These are phyloP conservation scores for Fonsecaea pedrosoi DNA, from an alignment of 2,329 filamentous ascomycete species.

Conservation along the genomic window DNA sequence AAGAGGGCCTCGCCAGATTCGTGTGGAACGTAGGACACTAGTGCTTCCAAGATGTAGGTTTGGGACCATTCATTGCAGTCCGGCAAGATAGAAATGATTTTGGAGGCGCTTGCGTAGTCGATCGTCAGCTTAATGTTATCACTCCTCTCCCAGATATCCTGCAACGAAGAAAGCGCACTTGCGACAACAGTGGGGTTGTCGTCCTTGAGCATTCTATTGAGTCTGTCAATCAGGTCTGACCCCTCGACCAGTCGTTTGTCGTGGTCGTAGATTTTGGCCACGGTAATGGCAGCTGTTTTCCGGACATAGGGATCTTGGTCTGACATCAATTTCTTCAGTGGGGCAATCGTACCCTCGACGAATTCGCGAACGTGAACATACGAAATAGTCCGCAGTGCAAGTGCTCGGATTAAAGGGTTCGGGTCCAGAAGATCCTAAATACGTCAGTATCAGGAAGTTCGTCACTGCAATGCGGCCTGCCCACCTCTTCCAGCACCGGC, in stretches of 20 bases:
- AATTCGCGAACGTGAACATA: conserved; percentile 97
- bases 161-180: conserved; percentile 85
- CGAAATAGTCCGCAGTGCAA: conserved; percentile 92
- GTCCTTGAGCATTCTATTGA: conserved; percentile 88
- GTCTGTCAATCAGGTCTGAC: conserved; percentile 87
- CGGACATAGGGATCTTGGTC: conserved; percentile 95
- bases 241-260: conserved; percentile 87
- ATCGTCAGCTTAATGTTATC: conserved; percentile 98
- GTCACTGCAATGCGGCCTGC: conserved; percentile 37
- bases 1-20: conserved; percentile 86
- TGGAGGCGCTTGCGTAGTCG: conserved; percentile 95
- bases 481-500: conserved; percentile 80
- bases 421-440: conserved; percentile 86
- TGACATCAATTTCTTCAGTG: conserved; percentile 80
- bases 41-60: conserved; percentile 94
- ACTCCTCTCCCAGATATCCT: conserved; percentile 98
- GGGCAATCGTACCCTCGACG: conserved; percentile 84
- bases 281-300: conserved; percentile 94
- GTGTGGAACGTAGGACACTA: conserved; percentile 97
- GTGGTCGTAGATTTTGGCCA: conserved; percentile 97
- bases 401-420: conserved; percentile 89
- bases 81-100: conserved; percentile 93
- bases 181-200: conserved; percentile 98
- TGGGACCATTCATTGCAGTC: conserved; percentile 98
- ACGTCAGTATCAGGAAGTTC: conserved; percentile 1